Conservation (phyloP, 306 rosid genomes). For the Arachis hypogaea region DNA sequence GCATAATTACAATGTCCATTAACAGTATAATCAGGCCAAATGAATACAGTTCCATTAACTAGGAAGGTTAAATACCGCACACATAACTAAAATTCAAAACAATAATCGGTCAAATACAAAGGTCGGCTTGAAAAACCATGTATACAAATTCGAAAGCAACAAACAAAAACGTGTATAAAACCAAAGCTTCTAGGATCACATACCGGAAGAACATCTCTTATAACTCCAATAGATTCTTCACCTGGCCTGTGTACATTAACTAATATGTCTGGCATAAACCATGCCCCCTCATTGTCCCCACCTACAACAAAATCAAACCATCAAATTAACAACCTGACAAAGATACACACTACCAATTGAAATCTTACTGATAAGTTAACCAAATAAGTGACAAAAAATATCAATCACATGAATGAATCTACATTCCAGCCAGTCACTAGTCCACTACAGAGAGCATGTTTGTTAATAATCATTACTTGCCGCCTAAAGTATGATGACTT, state of each 20-base stretch:
- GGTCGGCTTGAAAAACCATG: conserved; percentile 1
- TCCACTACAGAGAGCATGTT: neutral
- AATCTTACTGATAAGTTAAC: conserved; percentile 14
- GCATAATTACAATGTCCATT: conserved; percentile 2
- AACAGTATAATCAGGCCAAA: conserved; percentile 10
- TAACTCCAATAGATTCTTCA: conserved; percentile 75
- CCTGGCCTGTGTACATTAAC: conserved; percentile 82
- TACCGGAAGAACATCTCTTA: conserved; percentile 93
- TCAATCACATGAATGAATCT: neutral
- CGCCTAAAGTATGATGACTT: neutral
- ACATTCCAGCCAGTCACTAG: too few species aligned
- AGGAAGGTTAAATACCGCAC: neutral
- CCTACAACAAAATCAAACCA: conserved; percentile 57
- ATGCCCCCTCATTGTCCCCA: conserved; percentile 87
- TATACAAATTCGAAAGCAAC: conserved; percentile 12
- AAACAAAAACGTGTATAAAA: neutral
- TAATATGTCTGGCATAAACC: conserved; percentile 83
- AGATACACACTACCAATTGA: neutral
- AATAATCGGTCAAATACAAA: too few species aligned
- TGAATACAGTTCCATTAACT: conserved; percentile 10
- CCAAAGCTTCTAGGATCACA: conserved; percentile 31
- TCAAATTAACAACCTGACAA: conserved; percentile 1
- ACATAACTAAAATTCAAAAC: neutral
- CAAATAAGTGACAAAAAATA: conserved; percentile 6
- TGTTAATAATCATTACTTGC: neutral